phyloP scores from a whole-genome alignment of 2,329 filamentous ascomycete species.

The Xylaria sp. region DNA sequence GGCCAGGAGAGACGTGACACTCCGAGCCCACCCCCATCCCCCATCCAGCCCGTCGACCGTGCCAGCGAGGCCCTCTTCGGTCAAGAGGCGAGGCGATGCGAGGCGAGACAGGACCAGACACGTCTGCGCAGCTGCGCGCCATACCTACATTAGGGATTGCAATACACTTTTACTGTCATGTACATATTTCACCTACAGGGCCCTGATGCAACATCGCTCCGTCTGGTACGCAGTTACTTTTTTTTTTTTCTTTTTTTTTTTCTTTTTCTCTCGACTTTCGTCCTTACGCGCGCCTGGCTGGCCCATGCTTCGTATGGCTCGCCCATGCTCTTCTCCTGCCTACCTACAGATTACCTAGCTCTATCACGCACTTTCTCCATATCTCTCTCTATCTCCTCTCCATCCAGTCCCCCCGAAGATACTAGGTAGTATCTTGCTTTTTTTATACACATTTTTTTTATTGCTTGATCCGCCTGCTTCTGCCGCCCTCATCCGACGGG shows the following conservation, averaged over 20 bases:
- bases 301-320: not conserved
- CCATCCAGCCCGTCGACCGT: conserved; percentile 26
- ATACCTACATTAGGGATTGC: not conserved
- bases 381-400: not conserved
- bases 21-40: conserved; percentile 24
- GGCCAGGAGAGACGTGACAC: conserved; percentile 27
- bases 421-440: conserved; percentile 15
- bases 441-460: conserved; percentile 14
- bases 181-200: not conserved
- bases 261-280: not conserved
- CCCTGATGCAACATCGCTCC: not conserved
- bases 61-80: conserved; percentile 19
- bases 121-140: conserved; percentile 26
- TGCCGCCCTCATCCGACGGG: conserved; percentile 30
- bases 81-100: conserved; percentile 30
- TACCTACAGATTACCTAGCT: too few relatives aligned
- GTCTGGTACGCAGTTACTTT: not conserved
- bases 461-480: conserved; percentile 26
- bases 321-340: not conserved
- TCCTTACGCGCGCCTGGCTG: not conserved
- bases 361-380: too few relatives aligned
- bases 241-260: not conserved
- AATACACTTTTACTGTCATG: not conserved
- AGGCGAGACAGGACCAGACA: conserved; percentile 31
- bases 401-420: not conserved